phyloP scores from a whole-genome alignment of 768 basidiomycete species.

The Tephrocybe rancida region DNA sequence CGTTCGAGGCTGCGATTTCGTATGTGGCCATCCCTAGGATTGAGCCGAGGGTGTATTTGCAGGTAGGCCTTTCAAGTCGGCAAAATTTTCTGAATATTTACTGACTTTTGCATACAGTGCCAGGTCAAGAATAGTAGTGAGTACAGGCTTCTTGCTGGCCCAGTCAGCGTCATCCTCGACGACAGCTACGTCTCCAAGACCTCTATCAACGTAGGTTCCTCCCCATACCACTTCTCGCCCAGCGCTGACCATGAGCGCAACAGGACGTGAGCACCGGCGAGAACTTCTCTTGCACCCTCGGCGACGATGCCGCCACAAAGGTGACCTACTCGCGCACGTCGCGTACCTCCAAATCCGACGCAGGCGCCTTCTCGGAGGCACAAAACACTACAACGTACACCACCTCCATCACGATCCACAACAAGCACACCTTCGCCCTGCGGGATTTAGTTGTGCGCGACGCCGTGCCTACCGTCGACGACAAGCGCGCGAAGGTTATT shows the following conservation, averaged over 20 bases:
- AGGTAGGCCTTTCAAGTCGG: slow-evolving; percentile 33
- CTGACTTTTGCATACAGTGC: slow-evolving; percentile 30
- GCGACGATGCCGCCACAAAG: slow-evolving; percentile 43
- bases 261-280: slow-evolving; percentile 53
- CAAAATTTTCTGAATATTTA: not conserved
- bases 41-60: slow-evolving; percentile 51
- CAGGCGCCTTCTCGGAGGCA: slow-evolving; percentile 46
- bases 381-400: slow-evolving; percentile 46
- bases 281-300: slow-evolving; percentile 57
- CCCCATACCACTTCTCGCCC: not conserved
- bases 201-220: slow-evolving; percentile 36
- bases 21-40: slow-evolving; percentile 54
- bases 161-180: slow-evolving; percentile 56
- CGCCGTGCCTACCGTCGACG: slow-evolving; percentile 43
- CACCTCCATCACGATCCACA: slow-evolving; percentile 45
- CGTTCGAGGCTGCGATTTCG: slow-evolving; percentile 46
- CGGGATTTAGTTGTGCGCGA: slow-evolving; percentile 48
- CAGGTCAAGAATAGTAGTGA: slow-evolving; percentile 60
- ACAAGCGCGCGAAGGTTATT: slow-evolving; percentile 44
- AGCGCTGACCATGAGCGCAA: too few species aligned
- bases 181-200: slow-evolving; percentile 61
- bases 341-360: slow-evolving; percentile 34
- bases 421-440: slow-evolving; percentile 50
- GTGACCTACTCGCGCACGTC: slow-evolving; percentile 47
- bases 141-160: slow-evolving; percentile 56